Evolutionary conservation across 352 stramenopile species (phyloP).

Genomic region (Pythium diclinum): DNA sequence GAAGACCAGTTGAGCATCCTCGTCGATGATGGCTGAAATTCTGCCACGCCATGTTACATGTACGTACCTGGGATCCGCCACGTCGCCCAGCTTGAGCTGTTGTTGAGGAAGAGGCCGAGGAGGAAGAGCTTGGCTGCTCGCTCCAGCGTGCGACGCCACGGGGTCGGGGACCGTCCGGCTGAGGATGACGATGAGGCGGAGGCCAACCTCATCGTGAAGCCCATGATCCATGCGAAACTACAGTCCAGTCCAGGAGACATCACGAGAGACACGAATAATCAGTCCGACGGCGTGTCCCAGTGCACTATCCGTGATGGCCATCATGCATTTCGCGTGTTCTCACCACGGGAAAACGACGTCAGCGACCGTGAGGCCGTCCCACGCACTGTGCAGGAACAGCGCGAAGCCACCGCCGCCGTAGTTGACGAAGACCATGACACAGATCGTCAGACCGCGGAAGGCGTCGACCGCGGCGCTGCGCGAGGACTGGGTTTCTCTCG

Average conservation of each 20-base stretch:
- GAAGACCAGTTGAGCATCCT: too few species aligned
- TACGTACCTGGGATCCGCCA: slow-evolving; percentile 65
- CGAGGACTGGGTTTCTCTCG: not conserved
- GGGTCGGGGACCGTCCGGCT: slow-evolving; percentile 4
- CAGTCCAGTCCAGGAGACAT: not conserved
- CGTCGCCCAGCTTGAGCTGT: slow-evolving; percentile 42
- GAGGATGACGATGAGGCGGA: too few species aligned
- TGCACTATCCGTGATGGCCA: not conserved
- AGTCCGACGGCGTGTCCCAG: not conserved
- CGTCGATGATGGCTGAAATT: too few species aligned
- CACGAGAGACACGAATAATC: not conserved
- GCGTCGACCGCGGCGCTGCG: slow-evolving; percentile 54
- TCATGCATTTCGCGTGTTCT: not conserved
- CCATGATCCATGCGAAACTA: slow-evolving; percentile 87
- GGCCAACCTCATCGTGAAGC: slow-evolving; percentile 36
- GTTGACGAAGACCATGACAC: slow-evolving; percentile 87
- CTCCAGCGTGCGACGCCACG: slow-evolving; percentile 15
- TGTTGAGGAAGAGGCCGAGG: slow-evolving; percentile 75
- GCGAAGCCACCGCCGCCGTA: slow-evolving; percentile 73
- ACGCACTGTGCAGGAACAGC: slow-evolving; percentile 66
- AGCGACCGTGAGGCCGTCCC: slow-evolving; percentile 74
- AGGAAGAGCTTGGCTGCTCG: slow-evolving; percentile 51
- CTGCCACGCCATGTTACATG: too few species aligned
- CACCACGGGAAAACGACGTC: slow-evolving; percentile 81
- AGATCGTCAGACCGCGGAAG: slow-evolving; percentile 74